Base-by-base conservation (phyloP, 164 flowering plant genomes). In the Annona cherimola region DNA sequence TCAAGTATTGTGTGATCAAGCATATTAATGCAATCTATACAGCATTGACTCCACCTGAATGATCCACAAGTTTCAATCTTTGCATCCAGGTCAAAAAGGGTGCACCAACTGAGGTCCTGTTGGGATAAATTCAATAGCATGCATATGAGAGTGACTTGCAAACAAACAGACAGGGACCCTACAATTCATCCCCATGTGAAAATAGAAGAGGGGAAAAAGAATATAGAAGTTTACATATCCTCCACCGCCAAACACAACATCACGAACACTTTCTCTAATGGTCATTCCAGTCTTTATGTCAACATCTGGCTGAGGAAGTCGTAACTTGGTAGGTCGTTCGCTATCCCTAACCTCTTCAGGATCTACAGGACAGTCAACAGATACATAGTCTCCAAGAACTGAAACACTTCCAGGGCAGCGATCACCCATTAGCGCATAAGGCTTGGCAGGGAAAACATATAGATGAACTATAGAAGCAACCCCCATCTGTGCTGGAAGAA, bases 271-370 rank as follows among this genome's bases (percentile, higher is more conserved):
- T 79, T 93, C 97, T 78, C 85, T 83, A 45, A 96, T 83, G 43
- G 93, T 84, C 87, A 85, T 96, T 76, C 90, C 86, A 74, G 90
- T 84, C 79, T 69, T 91, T 42, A 42, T 76, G 45, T 87, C 85
- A 61, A 77, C 1, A 46, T 88, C 96, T 46, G 91, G 95, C 70
- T 85, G 93, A 2, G 97, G 98, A 50, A 96, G 88, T n/a, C 97
- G 89, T 44, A 91, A 71, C 78, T 91, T 96, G 71, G 97, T 90
- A 55, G 95, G 98, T 60, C 98, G 88, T 73, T 93, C 96, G 74
- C 97, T 90, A 79, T 96, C 99, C 84, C 96, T 85, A 26, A 93
- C 88, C 84, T 96, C 98, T 55, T 96, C 97, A 66, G 99, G 99
- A 80, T 96, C 99, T 41, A 91, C 60, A 74, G 97, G 95, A 71